Base-by-base conservation (phyloP, 1,284 basidiomycete genomes). In the Chiua sp. region DNA sequence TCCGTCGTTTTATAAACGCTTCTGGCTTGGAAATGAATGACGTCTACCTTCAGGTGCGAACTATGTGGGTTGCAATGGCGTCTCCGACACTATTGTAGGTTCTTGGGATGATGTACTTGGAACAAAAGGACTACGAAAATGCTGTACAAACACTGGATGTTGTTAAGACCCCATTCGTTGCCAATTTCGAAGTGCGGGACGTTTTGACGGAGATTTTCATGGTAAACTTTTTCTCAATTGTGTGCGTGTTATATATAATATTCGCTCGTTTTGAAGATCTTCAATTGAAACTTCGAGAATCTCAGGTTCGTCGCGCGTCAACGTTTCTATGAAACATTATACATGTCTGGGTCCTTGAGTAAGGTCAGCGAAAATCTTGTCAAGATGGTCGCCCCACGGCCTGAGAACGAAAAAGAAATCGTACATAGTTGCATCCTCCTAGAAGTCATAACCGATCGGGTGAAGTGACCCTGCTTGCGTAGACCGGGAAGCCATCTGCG, bases 71-170 rank as follows among this genome's bases (percentile, higher is more conserved):
- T 2, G 6, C 4, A n/a, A 13, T 15, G 30, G 32, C 20, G 10
- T 55, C 7, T 1, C 26, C 33, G 18, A 50, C 39, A 3, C n/a
- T 7, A 2, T 15, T 16, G 3, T 16, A 56, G 58, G 58, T 59
- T 11, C 55, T 59, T 16, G 58, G n/a, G 28, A 47, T 23, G 18
- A 59, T 59, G 48, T 51, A 59, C n/a, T 18, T 59, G 35, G 51
- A 59, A 51, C 54, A 51, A 51, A n/a, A 26, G 5, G 55, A 59
- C 33, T 57, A 59, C 8, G 58, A 57, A 47, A 32, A 39, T 26
- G 58, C 49, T 7, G n/a, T 59, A 23, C 32, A 49, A 6, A 35
- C n/a, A 7, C 51, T 58, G 8, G 18, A 28, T 22, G 35, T 10
- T 10, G 52, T 47, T 20, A 30, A 44, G 6, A 26, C 20, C n/a